Conservation (phyloP, 495 filamentous ascomycete genomes). For the Chaetomium fimeti region DNA sequence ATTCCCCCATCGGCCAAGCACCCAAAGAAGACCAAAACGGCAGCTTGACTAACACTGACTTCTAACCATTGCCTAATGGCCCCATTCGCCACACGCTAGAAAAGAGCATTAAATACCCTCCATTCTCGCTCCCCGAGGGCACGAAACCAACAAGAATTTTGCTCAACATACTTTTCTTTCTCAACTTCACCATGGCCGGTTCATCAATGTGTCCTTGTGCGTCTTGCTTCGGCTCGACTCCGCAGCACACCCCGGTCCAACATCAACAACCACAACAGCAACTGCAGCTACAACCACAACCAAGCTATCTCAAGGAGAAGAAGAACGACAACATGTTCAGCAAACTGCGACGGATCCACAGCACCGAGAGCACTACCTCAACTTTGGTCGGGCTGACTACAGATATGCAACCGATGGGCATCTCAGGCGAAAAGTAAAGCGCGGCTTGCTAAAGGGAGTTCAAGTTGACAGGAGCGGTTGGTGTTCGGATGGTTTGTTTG, state of each 20-base stretch:
- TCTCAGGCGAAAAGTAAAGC: neutral
- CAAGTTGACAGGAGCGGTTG: neutral
- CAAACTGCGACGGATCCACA: conserved; percentile 1
- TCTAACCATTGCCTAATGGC: no score
- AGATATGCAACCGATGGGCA: neutral
- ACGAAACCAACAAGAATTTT: neutral
- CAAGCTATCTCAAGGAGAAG: neutral
- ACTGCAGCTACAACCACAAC: neutral
- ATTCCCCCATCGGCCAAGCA: no score
- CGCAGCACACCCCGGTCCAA: neutral
- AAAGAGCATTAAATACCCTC: neutral
- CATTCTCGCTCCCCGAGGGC: neutral
- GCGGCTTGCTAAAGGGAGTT: no score
- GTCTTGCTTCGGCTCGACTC: conserved; percentile 23
- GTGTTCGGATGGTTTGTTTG: neutral
- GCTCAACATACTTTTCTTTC: neutral
- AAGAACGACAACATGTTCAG: neutral
- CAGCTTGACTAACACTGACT: no score
- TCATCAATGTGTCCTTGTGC: conserved; percentile 29
- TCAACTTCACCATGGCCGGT: conserved; percentile 12
- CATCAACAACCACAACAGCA: neutral
- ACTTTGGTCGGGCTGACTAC: conserved; percentile 2
- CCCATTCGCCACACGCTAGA: neutral
- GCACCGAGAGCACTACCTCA: conserved; percentile 5
- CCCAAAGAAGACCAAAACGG: no score